Evolutionary conservation across 2,329 filamentous ascomycete species (phyloP).

Genomic region (Ceratocystis huliohia): DNA sequence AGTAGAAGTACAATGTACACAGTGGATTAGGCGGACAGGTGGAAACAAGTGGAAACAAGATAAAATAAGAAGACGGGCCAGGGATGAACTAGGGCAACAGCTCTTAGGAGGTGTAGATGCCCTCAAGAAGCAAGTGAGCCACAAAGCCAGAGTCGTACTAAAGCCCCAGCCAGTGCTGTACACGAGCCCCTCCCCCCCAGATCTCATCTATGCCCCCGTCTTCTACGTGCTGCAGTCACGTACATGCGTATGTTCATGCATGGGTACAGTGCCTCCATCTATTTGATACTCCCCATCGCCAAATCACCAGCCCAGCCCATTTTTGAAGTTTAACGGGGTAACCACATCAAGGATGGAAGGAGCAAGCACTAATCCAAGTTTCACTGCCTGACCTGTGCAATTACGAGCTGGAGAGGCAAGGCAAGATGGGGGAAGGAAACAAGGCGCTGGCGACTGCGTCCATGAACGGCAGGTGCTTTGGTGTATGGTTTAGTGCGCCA

Average conservation of each 20-base stretch:
- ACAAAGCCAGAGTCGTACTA: background rate
- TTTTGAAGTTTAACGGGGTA: background rate
- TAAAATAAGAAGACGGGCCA: conserved; percentile 8
- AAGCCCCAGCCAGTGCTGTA: background rate
- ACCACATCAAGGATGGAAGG: background rate
- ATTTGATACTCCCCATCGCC: background rate
- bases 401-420: background rate
- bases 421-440: too few species aligned
- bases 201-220: background rate
- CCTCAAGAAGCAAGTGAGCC: background rate
- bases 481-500: too few species aligned
- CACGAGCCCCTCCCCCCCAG: too few species aligned
- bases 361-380: background rate
- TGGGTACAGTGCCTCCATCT: background rate
- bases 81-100: background rate
- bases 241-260: background rate
- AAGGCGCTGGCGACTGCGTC: too few species aligned
- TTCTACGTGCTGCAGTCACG: background rate
- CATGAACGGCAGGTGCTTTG: too few species aligned
- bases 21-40: background rate
- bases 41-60: conserved; percentile 5
- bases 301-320: background rate
- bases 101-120: background rate
- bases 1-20: background rate
- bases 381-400: background rate